Conservation (phyloP, 768 basidiomycete species). For the Calocybe indica region DNA sequence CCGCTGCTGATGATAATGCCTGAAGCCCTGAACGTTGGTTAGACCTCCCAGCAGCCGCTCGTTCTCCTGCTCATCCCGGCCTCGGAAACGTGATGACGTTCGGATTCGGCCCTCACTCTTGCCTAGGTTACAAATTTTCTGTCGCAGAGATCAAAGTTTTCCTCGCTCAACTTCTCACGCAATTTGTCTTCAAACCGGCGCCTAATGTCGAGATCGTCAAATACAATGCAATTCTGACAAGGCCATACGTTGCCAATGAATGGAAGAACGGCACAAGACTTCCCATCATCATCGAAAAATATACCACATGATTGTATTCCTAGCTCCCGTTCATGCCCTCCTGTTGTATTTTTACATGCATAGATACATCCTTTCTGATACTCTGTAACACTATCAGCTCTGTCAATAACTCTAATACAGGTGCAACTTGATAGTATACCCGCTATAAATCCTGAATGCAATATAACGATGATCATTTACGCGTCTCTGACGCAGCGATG, state of each 20-base stretch:
- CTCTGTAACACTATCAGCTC: no score
- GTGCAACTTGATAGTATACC: no score
- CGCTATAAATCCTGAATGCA: no score
- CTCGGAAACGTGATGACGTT: constrained; percentile 49
- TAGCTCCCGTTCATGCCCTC: no score
- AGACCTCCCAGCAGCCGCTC: constrained; percentile 28
- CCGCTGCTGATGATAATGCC: constrained; percentile 2
- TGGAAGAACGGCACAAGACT: constrained; percentile 33
- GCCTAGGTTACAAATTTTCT: constrained; percentile 43
- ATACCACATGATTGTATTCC: background rate
- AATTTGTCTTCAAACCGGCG: constrained; percentile 39
- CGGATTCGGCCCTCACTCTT: constrained; percentile 43
- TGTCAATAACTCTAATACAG: no score
- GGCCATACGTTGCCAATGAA: constrained; percentile 40
- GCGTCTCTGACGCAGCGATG: constrained; percentile 3
- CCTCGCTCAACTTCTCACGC: constrained; percentile 36
- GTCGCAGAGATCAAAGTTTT: constrained; percentile 46
- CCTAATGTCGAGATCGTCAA: constrained; percentile 35
- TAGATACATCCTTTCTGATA: no score
- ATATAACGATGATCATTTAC: background rate
- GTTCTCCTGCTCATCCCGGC: constrained; percentile 35
- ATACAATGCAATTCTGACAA: constrained; percentile 42
- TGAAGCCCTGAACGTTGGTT: constrained; percentile 51
- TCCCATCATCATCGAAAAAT: constrained; percentile 28
- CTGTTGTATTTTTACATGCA: no score